phyloP scores from a whole-genome alignment of 129 eudicot genomes.

The Glebionis coronaria region DNA sequence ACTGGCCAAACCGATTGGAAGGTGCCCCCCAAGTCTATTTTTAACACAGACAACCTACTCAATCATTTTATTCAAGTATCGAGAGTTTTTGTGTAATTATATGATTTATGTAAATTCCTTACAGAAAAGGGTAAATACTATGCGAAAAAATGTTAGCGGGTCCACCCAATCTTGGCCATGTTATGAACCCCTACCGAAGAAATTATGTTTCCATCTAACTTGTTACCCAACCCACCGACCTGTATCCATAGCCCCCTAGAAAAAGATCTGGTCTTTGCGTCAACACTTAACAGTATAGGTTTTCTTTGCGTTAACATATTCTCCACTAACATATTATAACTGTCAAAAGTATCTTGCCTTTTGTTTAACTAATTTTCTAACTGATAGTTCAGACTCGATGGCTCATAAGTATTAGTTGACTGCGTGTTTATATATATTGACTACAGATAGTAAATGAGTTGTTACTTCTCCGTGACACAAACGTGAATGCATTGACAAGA shows the following conservation, averaged over 20 bases:
- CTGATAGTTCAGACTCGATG: no score
- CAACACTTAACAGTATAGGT: no score
- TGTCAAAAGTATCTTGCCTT: no score
- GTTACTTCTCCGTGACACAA: conserved; percentile 54
- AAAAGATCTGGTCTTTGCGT: no score
- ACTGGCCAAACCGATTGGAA: background rate
- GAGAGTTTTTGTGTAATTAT: background rate
- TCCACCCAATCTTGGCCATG: background rate
- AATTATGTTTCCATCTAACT: background rate
- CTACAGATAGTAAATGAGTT: conserved; percentile 61
- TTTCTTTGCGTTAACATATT: no score
- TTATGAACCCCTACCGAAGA: background rate
- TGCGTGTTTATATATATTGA: conserved; percentile 12
- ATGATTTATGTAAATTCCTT: background rate
- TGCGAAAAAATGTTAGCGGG: background rate
- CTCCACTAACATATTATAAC: no score
- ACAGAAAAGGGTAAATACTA: background rate
- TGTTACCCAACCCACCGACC: no score
- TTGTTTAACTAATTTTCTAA: no score
- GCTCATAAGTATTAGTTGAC: background rate
- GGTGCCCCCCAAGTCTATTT: background rate
- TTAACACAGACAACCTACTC: background rate
- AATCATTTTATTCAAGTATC: background rate
- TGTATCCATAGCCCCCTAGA: no score
- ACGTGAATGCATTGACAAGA: conserved; percentile 67